Conservation (phyloP, 192 early-diverging fungal genomes). For the Coemansia sp. region DNA sequence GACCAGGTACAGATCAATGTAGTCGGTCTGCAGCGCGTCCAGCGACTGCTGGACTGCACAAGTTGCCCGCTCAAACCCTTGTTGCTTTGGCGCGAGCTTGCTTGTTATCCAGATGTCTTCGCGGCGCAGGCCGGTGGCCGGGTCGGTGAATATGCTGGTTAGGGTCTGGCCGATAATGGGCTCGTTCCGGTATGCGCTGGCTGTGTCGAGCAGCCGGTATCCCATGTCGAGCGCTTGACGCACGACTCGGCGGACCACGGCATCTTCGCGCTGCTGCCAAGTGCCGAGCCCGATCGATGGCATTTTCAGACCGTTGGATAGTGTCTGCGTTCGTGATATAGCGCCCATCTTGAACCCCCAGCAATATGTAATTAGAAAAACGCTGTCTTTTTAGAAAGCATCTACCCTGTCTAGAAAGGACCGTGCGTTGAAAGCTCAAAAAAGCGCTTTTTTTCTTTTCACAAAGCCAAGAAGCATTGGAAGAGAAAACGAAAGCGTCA, state of each 20-base stretch:
- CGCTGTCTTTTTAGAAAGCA: no score
- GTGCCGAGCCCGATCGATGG: conserved; percentile 37
- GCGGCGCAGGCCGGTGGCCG: conserved; percentile 47
- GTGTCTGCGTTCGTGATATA: no score
- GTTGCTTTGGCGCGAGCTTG: conserved; percentile 69
- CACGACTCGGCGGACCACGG: conserved; percentile 19
- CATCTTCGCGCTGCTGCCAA: conserved; percentile 36
- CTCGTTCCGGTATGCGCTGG: conserved; percentile 68
- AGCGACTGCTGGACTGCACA: conserved; percentile 57
- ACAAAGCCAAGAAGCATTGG: no score
- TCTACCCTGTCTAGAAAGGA: no score
- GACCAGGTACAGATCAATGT: conserved; percentile 73
- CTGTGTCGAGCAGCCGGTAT: conserved; percentile 57
- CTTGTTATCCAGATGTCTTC: conserved; percentile 69
- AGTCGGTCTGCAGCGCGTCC: conserved; percentile 59
- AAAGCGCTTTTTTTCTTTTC: no score
- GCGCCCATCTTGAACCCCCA: no score
- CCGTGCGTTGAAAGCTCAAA: no score
- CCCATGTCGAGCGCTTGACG: conserved; percentile 20
- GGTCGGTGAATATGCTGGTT: conserved; percentile 49
- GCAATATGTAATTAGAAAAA: no score
- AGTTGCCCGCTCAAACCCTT: conserved; percentile 62
- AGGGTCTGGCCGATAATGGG: conserved; percentile 54
- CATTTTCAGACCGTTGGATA: conserved; percentile 31
- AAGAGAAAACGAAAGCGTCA: no score